Base-by-base conservation (phyloP, 768 basidiomycete genomes). In the Austroboletus festivus region DNA sequence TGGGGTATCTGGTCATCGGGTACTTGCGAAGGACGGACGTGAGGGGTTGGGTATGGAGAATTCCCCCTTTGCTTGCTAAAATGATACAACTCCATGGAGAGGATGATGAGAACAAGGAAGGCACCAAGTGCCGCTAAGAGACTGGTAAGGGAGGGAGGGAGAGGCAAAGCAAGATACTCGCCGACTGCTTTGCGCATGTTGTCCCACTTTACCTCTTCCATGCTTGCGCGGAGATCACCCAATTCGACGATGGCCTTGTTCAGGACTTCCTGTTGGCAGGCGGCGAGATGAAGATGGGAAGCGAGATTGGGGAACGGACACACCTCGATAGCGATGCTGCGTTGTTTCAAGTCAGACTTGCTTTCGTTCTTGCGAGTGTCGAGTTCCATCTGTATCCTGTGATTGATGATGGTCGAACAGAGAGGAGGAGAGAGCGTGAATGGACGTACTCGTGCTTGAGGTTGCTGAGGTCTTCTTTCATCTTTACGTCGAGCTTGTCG, bases 371-470 rank as follows among this genome's bases (percentile, higher is more conserved):
- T 97, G 48, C 95, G 78, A 53, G 84, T 93, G 60, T 95, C 92
- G 51, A 97, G 76, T 47, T 99, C 96, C 84, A 98, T 93, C 68
- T 97, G 93, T 43, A 94, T 90, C 61, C 93, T 96, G 51, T 6
- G 12, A 28, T n/a, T n/a, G 12, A 12, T 6, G 43, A 13, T 23
- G 15, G 33, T 44, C 26, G 26, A 42, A 52, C 26, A n/a, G 16
- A 43, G 7, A n/a, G 20, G 30, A n/a, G 31, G 15, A 30, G 35
- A 28, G 3, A 18, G 41, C 4, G 4, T 22, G 20, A 20, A 26
- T 33, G 37, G 39, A 80, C 86, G 47, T 56, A 95, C 93, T 98
- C 94, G 61, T 97, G 94, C 68, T 89, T 93, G 57, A 99, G 74
- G 38, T 80, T 86, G 15, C 79, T 82, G 20, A 98, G 71, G 54